Percentiles rank a stretch among this genome's conserved stretches.
phyloP scores from a whole-genome alignment of 768 basidiomycete species.

The Podaxis sp. region DNA sequence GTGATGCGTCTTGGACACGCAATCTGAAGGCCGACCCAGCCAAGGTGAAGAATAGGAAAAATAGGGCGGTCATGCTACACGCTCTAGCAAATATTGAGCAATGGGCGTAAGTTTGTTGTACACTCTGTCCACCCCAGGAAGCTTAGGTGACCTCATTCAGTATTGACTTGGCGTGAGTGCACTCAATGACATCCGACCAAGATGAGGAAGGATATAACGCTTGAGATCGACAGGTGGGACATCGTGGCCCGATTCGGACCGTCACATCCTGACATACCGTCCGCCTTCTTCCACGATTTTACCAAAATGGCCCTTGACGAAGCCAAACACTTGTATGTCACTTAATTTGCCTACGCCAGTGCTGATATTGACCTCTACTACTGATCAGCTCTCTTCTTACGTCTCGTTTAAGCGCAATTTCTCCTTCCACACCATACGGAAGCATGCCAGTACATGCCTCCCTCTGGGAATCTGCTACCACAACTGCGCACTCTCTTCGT shows the following conservation, averaged over 20 bases:
- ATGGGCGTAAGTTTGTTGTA: slow-evolving; percentile 66
- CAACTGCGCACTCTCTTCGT: slow-evolving; percentile 66
- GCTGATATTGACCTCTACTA: not conserved
- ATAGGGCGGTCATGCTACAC: slow-evolving; percentile 73
- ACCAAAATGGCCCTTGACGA: slow-evolving; percentile 85
- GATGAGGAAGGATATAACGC: not conserved
- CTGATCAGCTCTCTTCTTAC: slow-evolving; percentile 52
- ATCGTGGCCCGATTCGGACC: slow-evolving; percentile 79
- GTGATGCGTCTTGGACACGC: slow-evolving; percentile 49
- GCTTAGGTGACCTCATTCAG: slow-evolving; percentile 28
- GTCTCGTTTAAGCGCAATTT: slow-evolving; percentile 58
- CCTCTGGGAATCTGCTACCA: slow-evolving; percentile 76
- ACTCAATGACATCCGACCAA: not conserved
- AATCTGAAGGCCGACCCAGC: slow-evolving; percentile 56
- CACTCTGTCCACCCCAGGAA: not conserved
- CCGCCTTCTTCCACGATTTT: slow-evolving; percentile 79
- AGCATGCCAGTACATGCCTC: slow-evolving; percentile 73
- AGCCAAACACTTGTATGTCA: slow-evolving; percentile 70
- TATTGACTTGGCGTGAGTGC: slow-evolving; percentile 70
- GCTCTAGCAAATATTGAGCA: slow-evolving; percentile 86
- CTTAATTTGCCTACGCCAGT: not conserved
- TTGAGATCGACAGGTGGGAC: slow-evolving; percentile 58
- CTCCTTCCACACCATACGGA: slow-evolving; percentile 70
- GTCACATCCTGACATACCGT: slow-evolving; percentile 57
- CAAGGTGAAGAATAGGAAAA: slow-evolving; percentile 61